Conservation (phyloP, 164 flowering plant genomes). For the Macadamia tetraphylla region DNA sequence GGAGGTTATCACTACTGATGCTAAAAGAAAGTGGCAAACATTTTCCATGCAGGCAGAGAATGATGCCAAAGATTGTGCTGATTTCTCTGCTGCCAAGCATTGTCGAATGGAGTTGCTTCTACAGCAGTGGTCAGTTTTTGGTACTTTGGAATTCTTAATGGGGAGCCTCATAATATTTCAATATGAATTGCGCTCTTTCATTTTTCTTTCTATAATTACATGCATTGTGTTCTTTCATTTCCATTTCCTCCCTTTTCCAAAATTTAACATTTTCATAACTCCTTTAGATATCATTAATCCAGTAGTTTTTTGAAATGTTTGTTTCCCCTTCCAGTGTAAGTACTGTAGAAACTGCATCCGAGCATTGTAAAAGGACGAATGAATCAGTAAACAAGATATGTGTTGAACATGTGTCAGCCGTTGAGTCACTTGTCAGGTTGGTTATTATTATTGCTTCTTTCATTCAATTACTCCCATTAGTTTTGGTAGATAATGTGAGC, state of each 20-base stretch:
- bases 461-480: not conserved
- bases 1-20: conserved; percentile 53
- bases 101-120: conserved; percentile 81
- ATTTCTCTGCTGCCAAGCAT: conserved; percentile 84
- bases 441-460: conserved; percentile 12
- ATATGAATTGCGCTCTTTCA: not conserved
- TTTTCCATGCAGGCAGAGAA: conserved; percentile 59
- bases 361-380: conserved; percentile 49
- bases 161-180: not conserved
- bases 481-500: not conserved
- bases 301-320: not conserved
- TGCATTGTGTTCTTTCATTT: not conserved
- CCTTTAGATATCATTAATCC: not conserved
- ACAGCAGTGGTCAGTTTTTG: conserved; percentile 55
- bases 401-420: conserved; percentile 35
- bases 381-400: conserved; percentile 55
- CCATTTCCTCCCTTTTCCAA: not conserved
- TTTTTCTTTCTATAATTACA: not conserved
- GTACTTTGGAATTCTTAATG: not conserved
- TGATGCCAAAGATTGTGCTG: conserved; percentile 60
- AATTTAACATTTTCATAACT: not conserved
- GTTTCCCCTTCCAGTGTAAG: conserved; percentile 36
- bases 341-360: conserved; percentile 48
- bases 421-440: conserved; percentile 60
- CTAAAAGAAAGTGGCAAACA: conserved; percentile 87